Conservation (phyloP, 1,284 basidiomycete genomes). For the Xerocomus nothofagi region DNA sequence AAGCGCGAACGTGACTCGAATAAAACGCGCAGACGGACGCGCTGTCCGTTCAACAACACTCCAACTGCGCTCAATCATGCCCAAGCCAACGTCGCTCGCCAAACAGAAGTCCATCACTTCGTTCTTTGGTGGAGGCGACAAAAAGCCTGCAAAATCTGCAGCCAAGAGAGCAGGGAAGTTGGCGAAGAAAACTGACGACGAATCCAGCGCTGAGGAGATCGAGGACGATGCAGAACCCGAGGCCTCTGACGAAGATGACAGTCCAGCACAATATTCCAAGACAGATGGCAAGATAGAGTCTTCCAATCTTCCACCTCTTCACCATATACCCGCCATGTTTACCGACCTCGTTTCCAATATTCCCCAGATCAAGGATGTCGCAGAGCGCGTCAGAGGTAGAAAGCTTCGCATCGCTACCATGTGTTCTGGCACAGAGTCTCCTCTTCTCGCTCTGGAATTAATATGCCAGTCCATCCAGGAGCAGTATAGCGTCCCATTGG, state of each 20-base stretch:
- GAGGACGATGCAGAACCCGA: slow-evolving; percentile 29
- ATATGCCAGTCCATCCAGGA: slow-evolving; percentile 75
- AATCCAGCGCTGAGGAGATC: slow-evolving; percentile 18
- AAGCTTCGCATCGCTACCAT: slow-evolving; percentile 94
- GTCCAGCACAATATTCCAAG: slow-evolving; percentile 36
- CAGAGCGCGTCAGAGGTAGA: slow-evolving; percentile 72
- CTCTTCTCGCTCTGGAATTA: slow-evolving; percentile 85
- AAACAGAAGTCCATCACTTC: slow-evolving; percentile 56
- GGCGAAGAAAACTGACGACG: slow-evolving; percentile 31
- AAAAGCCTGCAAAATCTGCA: slow-evolving; percentile 18
- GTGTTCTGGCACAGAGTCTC: slow-evolving; percentile 97
- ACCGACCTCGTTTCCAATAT: slow-evolving; percentile 75
- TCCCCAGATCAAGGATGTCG: slow-evolving; percentile 69
- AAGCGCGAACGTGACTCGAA: slow-evolving; percentile 32
- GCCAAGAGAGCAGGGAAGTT: slow-evolving; percentile 31
- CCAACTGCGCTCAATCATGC: slow-evolving; percentile 40
- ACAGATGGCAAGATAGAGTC: slow-evolving; percentile 45
- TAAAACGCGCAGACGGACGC: slow-evolving; percentile 20
- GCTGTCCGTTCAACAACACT: not conserved
- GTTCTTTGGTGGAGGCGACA: slow-evolving; percentile 46
- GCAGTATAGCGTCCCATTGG: slow-evolving; percentile 65
- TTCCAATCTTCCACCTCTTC: slow-evolving; percentile 77
- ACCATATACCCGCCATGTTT: slow-evolving; percentile 83
- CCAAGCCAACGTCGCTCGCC: slow-evolving; percentile 41
- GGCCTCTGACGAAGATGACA: slow-evolving; percentile 31